Base-by-base conservation (phyloP, 2,329 filamentous ascomycete species). In the Microsporum audouinii region DNA sequence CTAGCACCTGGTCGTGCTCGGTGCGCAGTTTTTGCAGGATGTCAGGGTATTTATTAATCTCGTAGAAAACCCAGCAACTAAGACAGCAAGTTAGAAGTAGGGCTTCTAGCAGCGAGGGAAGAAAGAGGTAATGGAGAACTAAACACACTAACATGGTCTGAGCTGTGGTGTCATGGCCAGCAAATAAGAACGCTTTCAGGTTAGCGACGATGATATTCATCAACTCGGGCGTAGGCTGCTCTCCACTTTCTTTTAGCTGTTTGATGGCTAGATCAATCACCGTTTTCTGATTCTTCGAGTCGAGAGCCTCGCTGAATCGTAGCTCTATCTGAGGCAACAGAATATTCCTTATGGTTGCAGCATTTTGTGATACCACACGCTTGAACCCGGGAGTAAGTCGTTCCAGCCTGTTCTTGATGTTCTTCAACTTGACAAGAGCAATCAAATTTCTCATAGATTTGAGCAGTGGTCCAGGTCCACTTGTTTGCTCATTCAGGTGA, bases 1-100 rank as follows among this genome's bases (percentile, higher is more conserved):
- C 78, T 43, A 85, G 78, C 6, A 84, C 72, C 1, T 71, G 71
- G 61, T 83, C 78, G 64, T 82, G 80, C 68, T 86, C 83, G 33
- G 72, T 66, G 14, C 77, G 72, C 27, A 80, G 70, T 1, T 71
- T 70, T 1, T 65, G 62, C 17, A 77, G 69, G 23, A 68, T 67
- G 2, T 68, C 63, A 1, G 73, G 71, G 53, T 72, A 47, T 58
- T 57, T 34, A 12, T 47, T 33, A 6, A 55, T 55, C 23, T 43
- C 38, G 27, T 60, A 60, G 27, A n/a, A 45, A 23, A 60, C 39
- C 36, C 49, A 41, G 38, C 51, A 57, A 34, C 14, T 53, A 53
- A 41, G 34, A 27, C 23, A 14, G 17, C 31, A n/a, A 53, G 58
- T 60, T 53, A 53, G 58, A 53, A 29, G 38, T 33, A 5, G 17